A percentile compares a stretch with the other conserved stretches of the same genome.
phyloP scores from a whole-genome alignment of 2,329 filamentous ascomycete species.

The Colletotrichum cuscutae region DNA sequence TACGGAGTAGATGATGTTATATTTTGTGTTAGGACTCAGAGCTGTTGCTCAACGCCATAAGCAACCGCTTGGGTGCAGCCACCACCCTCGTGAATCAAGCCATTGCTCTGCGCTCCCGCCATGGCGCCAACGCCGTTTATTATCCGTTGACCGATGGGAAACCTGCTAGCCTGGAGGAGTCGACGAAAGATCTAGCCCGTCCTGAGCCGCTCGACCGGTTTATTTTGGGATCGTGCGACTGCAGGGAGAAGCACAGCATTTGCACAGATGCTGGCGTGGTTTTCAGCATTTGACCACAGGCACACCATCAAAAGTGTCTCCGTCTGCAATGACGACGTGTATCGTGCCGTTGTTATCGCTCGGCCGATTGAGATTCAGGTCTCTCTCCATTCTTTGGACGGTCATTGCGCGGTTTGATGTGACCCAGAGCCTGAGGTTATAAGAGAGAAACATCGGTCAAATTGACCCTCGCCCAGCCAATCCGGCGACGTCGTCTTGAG shows the following conservation, averaged over 20 bases:
- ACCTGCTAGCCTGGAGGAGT: neutral
- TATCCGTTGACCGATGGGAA: slow-evolving; percentile 16
- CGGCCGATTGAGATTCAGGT: slow-evolving; percentile 28
- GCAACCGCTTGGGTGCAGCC: neutral
- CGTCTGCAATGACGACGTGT: slow-evolving; percentile 15
- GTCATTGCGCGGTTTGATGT: slow-evolving; percentile 28
- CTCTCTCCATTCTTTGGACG: slow-evolving; percentile 2
- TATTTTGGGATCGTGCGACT: neutral
- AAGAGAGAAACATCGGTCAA: slow-evolving; percentile 9
- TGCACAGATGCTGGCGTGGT: slow-evolving; percentile 1
- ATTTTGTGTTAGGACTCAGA: neutral
- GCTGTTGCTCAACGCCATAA: neutral
- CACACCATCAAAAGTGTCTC: neutral
- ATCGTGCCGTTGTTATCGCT: slow-evolving; percentile 5
- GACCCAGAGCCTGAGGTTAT: neutral
- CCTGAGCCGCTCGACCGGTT: slow-evolving; percentile 1
- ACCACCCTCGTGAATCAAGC: neutral
- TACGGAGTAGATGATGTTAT: no score
- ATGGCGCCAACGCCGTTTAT: slow-evolving; percentile 27
- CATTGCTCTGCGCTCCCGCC: slow-evolving; percentile 16
- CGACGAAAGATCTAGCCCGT: slow-evolving; percentile 1
- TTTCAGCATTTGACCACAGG: neutral
- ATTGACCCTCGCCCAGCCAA: slow-evolving; percentile 13
- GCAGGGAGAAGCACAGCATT: neutral
- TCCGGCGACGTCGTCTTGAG: slow-evolving; percentile 3